Evolutionary conservation across 257 asterid species (phyloP), one percentile per base, ranked within the genome.

Genomic region (Nicotiana knightiana): DNA sequence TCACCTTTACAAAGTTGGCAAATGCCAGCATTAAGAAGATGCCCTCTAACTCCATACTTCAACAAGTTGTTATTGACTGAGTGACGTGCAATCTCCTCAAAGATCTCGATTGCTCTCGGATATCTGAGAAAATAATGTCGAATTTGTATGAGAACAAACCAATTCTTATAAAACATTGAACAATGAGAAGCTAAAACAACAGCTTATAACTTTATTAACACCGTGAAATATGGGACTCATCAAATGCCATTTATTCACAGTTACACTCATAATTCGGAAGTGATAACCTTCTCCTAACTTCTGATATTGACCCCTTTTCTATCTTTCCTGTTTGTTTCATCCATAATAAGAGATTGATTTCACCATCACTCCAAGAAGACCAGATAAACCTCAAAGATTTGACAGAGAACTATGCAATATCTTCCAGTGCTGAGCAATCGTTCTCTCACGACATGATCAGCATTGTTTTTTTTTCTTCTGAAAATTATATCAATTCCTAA

Each of bases 11-110:
- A 96, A 57, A 96, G 97, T 87, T 96, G 97, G 89, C 99, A 96
- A 83, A 96, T 91, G 57, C 99, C 99, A 88, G 99, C 98, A 88
- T 96, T 96, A 62, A 96, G 99, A 86, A 96, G 98, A 88, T 94
- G 97, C 77, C 98, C 98, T 89, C 91, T 96, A 81, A 92, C 99
- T 85, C 98, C 99, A 88, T 96, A 96, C 85, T 94, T 96, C 90
- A 96, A 86, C 90, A 96, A 90, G 90, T 93, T 94, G 88, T 91
- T 96, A 81, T 48, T 91, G 85, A 96, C 94, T 33, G 97, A 94
- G 30, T 93, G 97, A 0, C 94, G 93, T 62, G 97, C 98, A 83
- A 96, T 90, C 81, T 94, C 99, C 86, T 94, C 99, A 86, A 88
- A 94, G 81, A 94, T 94, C 87, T 94, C 99, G 6, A 94, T 86